Percentiles rank a stretch among this genome's conserved stretches.
These are phyloP conservation scores for Solanum hybrid DNA, from an alignment of 305 asterid species.

Conservation along the genomic window DNA sequence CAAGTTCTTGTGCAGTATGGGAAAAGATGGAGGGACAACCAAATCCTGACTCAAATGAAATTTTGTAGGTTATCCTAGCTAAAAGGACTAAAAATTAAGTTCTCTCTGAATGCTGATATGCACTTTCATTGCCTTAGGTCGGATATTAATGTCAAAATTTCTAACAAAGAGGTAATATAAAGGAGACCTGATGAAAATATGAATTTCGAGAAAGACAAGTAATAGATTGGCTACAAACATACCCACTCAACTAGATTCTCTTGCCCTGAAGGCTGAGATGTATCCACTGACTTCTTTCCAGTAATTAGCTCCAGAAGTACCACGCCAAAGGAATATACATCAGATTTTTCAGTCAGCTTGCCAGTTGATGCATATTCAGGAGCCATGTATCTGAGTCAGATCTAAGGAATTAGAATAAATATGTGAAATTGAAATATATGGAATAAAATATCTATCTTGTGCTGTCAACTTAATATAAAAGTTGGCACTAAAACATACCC, in stretches of 20 bases:
- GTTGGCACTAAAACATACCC: slow-evolving; percentile 44
- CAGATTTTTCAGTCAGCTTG: slow-evolving; percentile 79
- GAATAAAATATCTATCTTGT: neutral
- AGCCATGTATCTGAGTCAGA: slow-evolving; percentile 79
- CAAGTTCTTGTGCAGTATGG: neutral
- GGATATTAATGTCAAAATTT: too few species aligned
- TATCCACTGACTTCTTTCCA: slow-evolving; percentile 90
- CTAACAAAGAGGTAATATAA: too few species aligned
- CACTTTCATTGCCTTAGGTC: too few species aligned
- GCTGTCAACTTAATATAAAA: neutral
- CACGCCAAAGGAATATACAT: slow-evolving; percentile 80
- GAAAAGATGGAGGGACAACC: neutral
- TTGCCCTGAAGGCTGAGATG: slow-evolving; percentile 81
- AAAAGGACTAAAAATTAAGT: neutral
- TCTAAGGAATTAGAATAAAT: neutral
- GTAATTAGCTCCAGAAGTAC: slow-evolving; percentile 80
- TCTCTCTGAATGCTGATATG: too few species aligned
- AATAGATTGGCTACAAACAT: slow-evolving; percentile 16
- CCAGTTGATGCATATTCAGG: slow-evolving; percentile 98
- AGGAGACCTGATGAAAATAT: neutral
- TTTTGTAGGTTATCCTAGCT: neutral
- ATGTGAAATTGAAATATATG: neutral
- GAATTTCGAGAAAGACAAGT: neutral
- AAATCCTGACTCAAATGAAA: neutral
- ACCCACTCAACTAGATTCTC: slow-evolving; percentile 98